These are phyloP conservation scores for Tetracladium marchalianum DNA, from an alignment of 495 filamentous ascomycete species.

Conservation along the genomic window DNA sequence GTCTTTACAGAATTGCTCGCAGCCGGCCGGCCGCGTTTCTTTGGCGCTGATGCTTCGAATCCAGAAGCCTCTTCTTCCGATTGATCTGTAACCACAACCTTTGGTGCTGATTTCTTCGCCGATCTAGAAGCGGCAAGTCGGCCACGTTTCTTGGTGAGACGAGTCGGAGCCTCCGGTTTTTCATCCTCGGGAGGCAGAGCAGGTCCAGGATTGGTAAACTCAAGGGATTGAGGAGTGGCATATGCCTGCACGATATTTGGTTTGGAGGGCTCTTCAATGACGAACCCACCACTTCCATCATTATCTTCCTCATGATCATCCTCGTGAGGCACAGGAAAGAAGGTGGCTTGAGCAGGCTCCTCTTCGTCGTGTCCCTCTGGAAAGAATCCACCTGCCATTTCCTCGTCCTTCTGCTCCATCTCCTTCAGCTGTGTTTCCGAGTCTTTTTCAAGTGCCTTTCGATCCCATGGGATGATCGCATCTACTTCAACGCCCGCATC, in stretches of 20 bases:
- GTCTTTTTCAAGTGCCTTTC: slow-evolving; percentile 6
- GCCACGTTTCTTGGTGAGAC: slow-evolving; percentile 8
- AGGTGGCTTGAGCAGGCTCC: slow-evolving; percentile 10
- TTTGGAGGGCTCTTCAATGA: slow-evolving; percentile 9
- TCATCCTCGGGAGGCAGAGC: slow-evolving; percentile 2
- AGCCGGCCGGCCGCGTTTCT: slow-evolving; percentile 10
- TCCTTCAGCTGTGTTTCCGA: slow-evolving; percentile 12
- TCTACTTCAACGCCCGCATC: slow-evolving; percentile 30
- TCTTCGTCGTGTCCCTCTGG: slow-evolving; percentile 32
- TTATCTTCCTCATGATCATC: slow-evolving; percentile 21
- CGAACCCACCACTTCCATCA: slow-evolving; percentile 17
- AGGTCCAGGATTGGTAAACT: background rate
- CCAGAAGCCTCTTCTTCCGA: background rate
- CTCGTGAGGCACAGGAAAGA: slow-evolving; percentile 17
- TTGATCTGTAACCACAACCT: background rate
- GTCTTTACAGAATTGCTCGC: background rate
- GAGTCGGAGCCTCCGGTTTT: background rate
- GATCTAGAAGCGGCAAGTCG: slow-evolving; percentile 3
- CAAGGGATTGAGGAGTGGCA: slow-evolving; percentile 13
- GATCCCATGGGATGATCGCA: slow-evolving; percentile 26
- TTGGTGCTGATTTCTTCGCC: background rate
- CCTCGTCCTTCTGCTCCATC: slow-evolving; percentile 26
- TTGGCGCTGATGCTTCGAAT: slow-evolving; percentile 1
- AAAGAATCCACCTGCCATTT: slow-evolving; percentile 46
- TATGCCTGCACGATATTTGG: slow-evolving; percentile 5